Percentiles rank a stretch among this genome's conserved stretches.
Evolutionary conservation across 208 protist species (phyloP).

Genomic region (Trypanosoma scelopori): DNA sequence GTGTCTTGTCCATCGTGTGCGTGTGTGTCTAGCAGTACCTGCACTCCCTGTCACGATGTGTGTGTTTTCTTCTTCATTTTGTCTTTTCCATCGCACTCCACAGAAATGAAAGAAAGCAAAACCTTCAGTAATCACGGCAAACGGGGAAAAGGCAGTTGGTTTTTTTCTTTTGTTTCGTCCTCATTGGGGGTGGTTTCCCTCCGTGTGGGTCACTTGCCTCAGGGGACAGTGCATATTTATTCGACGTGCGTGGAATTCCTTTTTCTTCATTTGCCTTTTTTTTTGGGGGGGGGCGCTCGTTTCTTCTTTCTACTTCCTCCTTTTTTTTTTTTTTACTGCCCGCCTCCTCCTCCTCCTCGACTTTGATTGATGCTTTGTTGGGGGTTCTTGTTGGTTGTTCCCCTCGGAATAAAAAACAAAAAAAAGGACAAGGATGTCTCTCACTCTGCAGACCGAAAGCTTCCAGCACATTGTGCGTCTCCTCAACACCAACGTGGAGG

Average conservation of each 20-base stretch:
- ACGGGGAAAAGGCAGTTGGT: no score
- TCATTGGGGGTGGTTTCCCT: no score
- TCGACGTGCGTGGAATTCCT: neutral
- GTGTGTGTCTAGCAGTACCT: neutral
- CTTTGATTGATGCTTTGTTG: conserved; percentile 4
- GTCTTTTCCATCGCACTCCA: neutral
- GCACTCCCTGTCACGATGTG: neutral
- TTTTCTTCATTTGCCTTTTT: conserved; percentile 1
- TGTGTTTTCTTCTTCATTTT: conserved; percentile 14
- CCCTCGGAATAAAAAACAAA: no score
- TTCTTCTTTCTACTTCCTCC: neutral
- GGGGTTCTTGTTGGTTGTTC: conserved; percentile 9
- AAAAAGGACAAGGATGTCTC: conserved; percentile 36
- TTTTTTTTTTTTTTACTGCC: conserved; percentile 15
- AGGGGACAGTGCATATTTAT: no score
- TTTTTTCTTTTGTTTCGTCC: no score
- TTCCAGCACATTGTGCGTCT: conserved; percentile 99
- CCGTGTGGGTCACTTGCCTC: no score
- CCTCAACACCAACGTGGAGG: conserved; percentile 99
- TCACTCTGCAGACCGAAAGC: conserved; percentile 75
- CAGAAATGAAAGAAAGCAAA: no score
- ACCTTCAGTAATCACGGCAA: no score
- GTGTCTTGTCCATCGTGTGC: no score
- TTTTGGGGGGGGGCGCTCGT: no score
- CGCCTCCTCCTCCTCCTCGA: neutral